Evolutionary conservation across 768 basidiomycete genomes (phyloP).

Genomic region (Lactarius sanguifluus): DNA sequence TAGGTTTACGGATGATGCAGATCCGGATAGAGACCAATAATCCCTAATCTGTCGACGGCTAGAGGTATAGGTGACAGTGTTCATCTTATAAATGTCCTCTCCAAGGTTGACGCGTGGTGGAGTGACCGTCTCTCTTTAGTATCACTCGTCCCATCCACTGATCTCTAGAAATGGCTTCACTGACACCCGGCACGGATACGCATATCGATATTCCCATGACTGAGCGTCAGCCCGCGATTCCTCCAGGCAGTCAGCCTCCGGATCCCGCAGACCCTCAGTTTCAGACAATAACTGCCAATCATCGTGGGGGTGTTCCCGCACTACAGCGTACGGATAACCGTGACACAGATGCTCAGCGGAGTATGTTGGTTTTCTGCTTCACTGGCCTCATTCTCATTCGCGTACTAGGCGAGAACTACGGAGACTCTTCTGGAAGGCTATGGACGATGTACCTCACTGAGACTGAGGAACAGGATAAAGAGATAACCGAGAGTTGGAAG

Average conservation of each 20-base stretch:
- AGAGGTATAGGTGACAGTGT: not conserved
- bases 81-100: not conserved
- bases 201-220: not conserved
- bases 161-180: not conserved
- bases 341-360: not conserved
- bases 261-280: not conserved
- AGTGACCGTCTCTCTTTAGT: not conserved
- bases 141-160: not conserved
- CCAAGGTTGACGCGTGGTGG: not conserved
- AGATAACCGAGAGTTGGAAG: not conserved
- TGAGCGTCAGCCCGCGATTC: not conserved
- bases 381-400: not conserved
- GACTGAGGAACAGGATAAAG: not conserved
- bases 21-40: not conserved
- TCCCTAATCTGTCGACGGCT: not conserved
- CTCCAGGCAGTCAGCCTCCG: not conserved
- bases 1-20: not conserved
- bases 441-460: conserved; percentile 1
- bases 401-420: not conserved
- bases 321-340: not conserved
- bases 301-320: not conserved
- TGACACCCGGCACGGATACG: not conserved
- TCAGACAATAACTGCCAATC: not conserved
- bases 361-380: not conserved
- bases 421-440: not conserved